Evolutionary conservation across 73 alveolate genomes (phyloP), one percentile per base, ranked within the genome.

Genomic region (Durusdinium trenchii): DNA sequence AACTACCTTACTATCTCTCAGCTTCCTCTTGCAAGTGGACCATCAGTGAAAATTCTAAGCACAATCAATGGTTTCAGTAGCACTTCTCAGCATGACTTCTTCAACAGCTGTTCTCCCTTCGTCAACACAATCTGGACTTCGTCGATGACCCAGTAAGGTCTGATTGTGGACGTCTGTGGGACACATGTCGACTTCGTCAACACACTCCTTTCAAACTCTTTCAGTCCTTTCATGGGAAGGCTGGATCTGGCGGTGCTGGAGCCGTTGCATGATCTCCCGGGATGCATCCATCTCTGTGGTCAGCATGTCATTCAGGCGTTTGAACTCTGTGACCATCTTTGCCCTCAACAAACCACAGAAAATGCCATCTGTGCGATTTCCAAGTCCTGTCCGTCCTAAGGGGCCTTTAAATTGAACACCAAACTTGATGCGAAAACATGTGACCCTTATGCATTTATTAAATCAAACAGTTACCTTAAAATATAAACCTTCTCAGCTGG

Each of bases 231-330:
- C n/a, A 23, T 60, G 73, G 1, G 73, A 23, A 1, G 18, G 73
- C 73, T 60, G 73, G 18, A 32, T 32, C 85, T 75, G 84, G 35
- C 40, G 85, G 6, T 50, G 23, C 38, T 75, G 85, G 85, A 75
- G 14, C 85, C 57, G 85, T 32, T 75, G 54, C 28, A 50, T 50
- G 57, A 36, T 75, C 85, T 75, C 42, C 28, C 54, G 42, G 61
- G 95, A 79, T 67, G 52, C 95, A 38, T 36, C 82, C 35, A 86
- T 57, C 40, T 79, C 52, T 79, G 45, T 86, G 61, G 57, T 30
- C 30, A 86, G 43, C 95, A 86, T 54, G 82, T 86, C 67, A 60
- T 60, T 48, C 48, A 86, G 81, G 1, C 82, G 82, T 61, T 86
- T 86, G 61, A 86, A 0, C 28, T 46, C 95, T 28, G 52, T 82